Conservation (phyloP, 176 grass and related monocot species). For the Juncus inflexus region DNA sequence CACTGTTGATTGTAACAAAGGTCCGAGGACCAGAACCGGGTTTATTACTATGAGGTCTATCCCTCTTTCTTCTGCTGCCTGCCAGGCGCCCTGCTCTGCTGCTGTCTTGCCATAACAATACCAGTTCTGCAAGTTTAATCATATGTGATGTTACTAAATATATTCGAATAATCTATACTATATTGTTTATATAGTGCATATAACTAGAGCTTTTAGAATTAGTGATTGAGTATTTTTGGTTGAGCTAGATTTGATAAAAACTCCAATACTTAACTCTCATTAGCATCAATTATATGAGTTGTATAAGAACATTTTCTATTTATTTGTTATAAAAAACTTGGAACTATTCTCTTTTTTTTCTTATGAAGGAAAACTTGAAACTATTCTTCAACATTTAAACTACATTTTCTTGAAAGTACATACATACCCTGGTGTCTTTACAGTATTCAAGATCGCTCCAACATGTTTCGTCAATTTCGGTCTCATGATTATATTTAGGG, state of each 20-base stretch:
- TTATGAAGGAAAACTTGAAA: background rate
- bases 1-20: slow-evolving; percentile 57
- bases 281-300: no score
- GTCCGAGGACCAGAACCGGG: slow-evolving; percentile 71
- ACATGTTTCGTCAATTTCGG: slow-evolving; percentile 74
- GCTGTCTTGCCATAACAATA: slow-evolving; percentile 82
- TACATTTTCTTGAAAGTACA: background rate
- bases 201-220: background rate
- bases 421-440: slow-evolving; percentile 40
- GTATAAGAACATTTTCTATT: background rate
- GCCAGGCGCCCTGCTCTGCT: slow-evolving; percentile 67
- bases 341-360: background rate
- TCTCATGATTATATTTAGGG: slow-evolving; percentile 42
- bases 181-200: background rate
- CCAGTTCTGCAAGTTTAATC: slow-evolving; percentile 48
- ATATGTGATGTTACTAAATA: background rate
- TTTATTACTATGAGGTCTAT: slow-evolving; percentile 57
- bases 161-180: background rate
- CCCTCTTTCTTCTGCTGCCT: slow-evolving; percentile 37
- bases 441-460: slow-evolving; percentile 92
- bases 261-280: no score
- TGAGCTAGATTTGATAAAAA: no score
- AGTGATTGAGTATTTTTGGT: background rate
- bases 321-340: background rate
- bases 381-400: no score